Conservation (phyloP, 2,329 filamentous ascomycete genomes). For the Neonectria sp. region DNA sequence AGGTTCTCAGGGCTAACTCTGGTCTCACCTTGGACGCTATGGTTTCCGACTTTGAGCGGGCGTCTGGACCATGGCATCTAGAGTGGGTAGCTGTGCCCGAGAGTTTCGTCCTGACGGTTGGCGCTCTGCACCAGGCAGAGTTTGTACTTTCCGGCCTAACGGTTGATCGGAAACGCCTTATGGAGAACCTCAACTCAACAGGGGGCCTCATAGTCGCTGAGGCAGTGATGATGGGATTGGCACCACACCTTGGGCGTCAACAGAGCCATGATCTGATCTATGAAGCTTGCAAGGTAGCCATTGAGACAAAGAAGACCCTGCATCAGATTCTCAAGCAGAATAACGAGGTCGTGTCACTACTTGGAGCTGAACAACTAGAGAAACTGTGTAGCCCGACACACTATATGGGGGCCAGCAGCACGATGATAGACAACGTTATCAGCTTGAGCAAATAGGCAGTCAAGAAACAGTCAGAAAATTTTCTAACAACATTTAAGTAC, state of each 20-base stretch:
- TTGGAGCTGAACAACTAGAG: neutral
- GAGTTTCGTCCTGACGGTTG: slow-evolving; percentile 67
- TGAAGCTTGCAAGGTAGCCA: slow-evolving; percentile 58
- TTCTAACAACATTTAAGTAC: too few species aligned
- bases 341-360: neutral
- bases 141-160: slow-evolving; percentile 67
- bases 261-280: slow-evolving; percentile 71
- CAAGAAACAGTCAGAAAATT: too few species aligned
- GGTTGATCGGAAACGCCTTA: slow-evolving; percentile 65
- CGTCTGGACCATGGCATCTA: slow-evolving; percentile 71
- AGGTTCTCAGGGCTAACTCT: slow-evolving; percentile 67
- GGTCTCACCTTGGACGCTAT: slow-evolving; percentile 68
- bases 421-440: too few species aligned
- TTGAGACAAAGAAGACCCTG: slow-evolving; percentile 27
- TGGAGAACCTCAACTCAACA: slow-evolving; percentile 65
- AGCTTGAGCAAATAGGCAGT: too few species aligned
- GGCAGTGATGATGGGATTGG: slow-evolving; percentile 74
- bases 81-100: slow-evolving; percentile 71
- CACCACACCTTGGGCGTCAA: slow-evolving; percentile 66
- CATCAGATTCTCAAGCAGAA: slow-evolving; percentile 9
- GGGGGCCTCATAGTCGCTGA: slow-evolving; percentile 69
- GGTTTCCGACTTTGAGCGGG: slow-evolving; percentile 71
- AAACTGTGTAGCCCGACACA: slow-evolving; percentile 23
- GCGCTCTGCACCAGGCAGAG: slow-evolving; percentile 67
- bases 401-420: slow-evolving; percentile 14